Evolutionary conservation across 2,329 filamentous ascomycete genomes (phyloP), one percentile per base, ranked within the genome.

Genomic region (Cladosporium sphaerospermum): DNA sequence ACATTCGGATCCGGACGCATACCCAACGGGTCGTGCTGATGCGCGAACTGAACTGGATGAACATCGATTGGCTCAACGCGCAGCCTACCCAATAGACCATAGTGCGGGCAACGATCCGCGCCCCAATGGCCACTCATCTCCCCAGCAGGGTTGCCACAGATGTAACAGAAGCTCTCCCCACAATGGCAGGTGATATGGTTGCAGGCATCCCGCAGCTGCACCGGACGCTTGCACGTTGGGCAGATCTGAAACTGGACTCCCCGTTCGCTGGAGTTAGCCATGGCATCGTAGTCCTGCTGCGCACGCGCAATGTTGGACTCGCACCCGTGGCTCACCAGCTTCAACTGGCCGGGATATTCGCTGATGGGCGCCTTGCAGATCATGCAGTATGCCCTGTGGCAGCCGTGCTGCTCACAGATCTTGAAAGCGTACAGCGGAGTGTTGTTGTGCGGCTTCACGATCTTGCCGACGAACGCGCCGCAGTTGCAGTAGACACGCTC

Each of bases 181-280:
- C 47, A 50, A 9, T 19, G 37, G 18, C 47, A 50, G 9, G 14
- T 23, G 16, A 43, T 50, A 31, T 50, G 47, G 16, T 50, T 33
- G 47, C 47, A 50, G 10, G 47, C 47, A 8, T 33, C 14, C 0
- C 14, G 11, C 4, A 34, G 31, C 14, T 50, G 14, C 11, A 50
- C 40, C 9, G 31, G n/a, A 13, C 39, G 47, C 9, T 18, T 6
- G 39, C 47, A 50, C 19, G 14, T 43, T 3, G 39, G 47, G 39
- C 47, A 43, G 47, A 50, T 9, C 13, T 50, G 47, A 8, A 18
- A 50, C 6, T 50, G 34, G 6, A 11, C 34, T n/a, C 47, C 39
- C 2, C 39, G 28, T 11, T 50, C 39, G 1, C n/a, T 10, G 14
- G 39, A 42, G 14, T 43, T 10, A 9, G n/a, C 34, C 10, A 36